These are phyloP conservation scores for Hygrocybe coccinea DNA, from an alignment of 768 basidiomycete genomes.

Conservation along the genomic window DNA sequence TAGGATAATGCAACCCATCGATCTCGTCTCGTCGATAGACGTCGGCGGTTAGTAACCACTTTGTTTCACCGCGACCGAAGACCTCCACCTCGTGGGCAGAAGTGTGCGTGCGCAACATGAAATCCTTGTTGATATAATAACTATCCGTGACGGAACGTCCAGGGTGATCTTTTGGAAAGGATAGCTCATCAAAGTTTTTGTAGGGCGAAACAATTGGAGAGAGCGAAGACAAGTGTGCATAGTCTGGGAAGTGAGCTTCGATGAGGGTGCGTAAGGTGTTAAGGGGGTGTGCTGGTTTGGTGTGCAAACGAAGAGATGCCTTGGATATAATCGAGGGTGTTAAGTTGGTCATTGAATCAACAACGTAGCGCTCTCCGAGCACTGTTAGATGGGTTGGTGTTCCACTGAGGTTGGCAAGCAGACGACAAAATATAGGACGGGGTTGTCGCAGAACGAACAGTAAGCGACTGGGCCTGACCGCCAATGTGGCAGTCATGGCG, in stretches of 20 bases:
- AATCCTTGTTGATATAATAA: slow-evolving; percentile 87
- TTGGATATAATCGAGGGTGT: slow-evolving; percentile 82
- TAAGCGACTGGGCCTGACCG: too few species aligned
- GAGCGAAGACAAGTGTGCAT: slow-evolving; percentile 66
- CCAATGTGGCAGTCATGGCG: not conserved
- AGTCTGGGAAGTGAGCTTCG: slow-evolving; percentile 77
- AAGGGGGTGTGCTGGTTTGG: slow-evolving; percentile 75
- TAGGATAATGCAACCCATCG: slow-evolving; percentile 92
- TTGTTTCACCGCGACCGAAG: slow-evolving; percentile 68
- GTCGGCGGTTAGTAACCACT: slow-evolving; percentile 92
- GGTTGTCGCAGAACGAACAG: not conserved
- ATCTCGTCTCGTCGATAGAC: slow-evolving; percentile 99
- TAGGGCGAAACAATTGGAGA: slow-evolving; percentile 86
- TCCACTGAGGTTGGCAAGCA: slow-evolving; percentile 2
- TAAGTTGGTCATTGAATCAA: slow-evolving; percentile 81
- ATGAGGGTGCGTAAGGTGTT: slow-evolving; percentile 79
- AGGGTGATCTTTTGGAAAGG: slow-evolving; percentile 90
- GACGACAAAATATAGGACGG: not conserved
- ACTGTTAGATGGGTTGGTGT: slow-evolving; percentile 40
- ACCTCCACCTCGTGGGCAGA: slow-evolving; percentile 97
- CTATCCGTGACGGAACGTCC: slow-evolving; percentile 87
- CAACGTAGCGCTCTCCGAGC: slow-evolving; percentile 61
- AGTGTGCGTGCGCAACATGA: slow-evolving; percentile 96
- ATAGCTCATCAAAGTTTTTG: slow-evolving; percentile 96
- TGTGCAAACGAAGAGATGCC: slow-evolving; percentile 70